Conservation (phyloP, 2,329 filamentous ascomycete species). For the Colletotrichum tofieldiae region DNA sequence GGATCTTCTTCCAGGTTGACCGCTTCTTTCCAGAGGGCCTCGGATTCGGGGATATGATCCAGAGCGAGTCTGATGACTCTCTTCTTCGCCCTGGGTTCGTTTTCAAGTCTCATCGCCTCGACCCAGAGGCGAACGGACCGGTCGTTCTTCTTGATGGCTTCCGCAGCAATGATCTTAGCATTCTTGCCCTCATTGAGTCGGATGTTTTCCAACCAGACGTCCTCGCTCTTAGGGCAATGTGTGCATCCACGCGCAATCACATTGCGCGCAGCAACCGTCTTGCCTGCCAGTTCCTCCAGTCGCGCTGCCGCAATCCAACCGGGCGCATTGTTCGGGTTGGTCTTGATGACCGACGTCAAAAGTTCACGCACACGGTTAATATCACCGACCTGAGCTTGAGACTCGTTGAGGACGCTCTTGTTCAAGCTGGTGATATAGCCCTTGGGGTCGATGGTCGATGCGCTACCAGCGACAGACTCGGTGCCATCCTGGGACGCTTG, state of each 20-base stretch:
- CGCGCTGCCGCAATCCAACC: constrained; percentile 97
- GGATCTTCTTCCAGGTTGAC: constrained; percentile 95
- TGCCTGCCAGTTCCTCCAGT: constrained; percentile 92
- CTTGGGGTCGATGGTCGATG: constrained; percentile 93
- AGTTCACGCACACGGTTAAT: constrained; percentile 94
- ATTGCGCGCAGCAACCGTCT: constrained; percentile 89
- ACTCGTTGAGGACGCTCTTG: constrained; percentile 84
- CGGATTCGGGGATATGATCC: constrained; percentile 93
- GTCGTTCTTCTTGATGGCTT: constrained; percentile 93
- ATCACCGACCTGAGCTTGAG: constrained; percentile 90
- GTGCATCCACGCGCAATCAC: constrained; percentile 91
- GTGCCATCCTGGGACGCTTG: constrained; percentile 83
- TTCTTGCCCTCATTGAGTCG: constrained; percentile 93
- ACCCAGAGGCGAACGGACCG: constrained; percentile 93
- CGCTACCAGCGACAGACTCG: constrained; percentile 81
- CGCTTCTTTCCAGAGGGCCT: constrained; percentile 97
- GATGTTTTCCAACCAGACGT: constrained; percentile 97
- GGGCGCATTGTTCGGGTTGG: constrained; percentile 93
- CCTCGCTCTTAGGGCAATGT: constrained; percentile 93
- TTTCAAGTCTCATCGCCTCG: constrained; percentile 94
- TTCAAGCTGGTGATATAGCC: constrained; percentile 95
- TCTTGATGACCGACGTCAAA: constrained; percentile 97
- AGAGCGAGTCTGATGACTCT: constrained; percentile 92
- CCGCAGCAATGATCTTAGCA: constrained; percentile 94
- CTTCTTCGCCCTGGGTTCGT: constrained; percentile 87